Base-by-base conservation (phyloP, 768 basidiomycete genomes). In the Strobilomyces dryophilus region DNA sequence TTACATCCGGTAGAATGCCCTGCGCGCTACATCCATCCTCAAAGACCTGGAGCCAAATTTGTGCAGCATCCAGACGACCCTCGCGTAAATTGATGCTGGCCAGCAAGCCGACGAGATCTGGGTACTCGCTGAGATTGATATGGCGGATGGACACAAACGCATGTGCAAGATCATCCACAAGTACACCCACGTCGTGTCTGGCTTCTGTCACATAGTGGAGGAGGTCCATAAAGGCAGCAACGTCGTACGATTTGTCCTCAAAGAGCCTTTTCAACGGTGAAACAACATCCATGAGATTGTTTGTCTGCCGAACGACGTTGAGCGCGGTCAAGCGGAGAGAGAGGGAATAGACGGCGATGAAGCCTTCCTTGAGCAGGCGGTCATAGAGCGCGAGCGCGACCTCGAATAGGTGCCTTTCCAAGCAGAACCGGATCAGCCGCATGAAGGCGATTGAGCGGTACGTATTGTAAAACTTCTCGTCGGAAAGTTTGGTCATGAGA, bases 281-380 rank as follows among this genome's bases (percentile, higher is more conserved):
- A 1, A 52, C 12, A 1, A 40, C 42, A 8, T 46, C 58, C 26
- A 26, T n/a, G 31, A 31, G 20, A 4, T 39, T 40, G 8, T 31
- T 56, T 21, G 58, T 49, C 14, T 34, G 27, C 1, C 51, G 51
- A 18, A 62, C 44, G 24, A 76, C 46, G 18, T 61, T 47, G 35
- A 76, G 61, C 0, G 73, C 72, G 12, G 73, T 50, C 59, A 82
- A 72, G 46, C 71, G 73, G 8, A 76, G 72, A 46, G 74, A 67
- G 14, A 79, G 69, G 14, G 70, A 49, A 8, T 67, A 53, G 14
- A 73, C 61, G 1, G 76, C 69, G 2, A 73, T 46, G 39, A 79
- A 68, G 9, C 74, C 73, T 17, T 74, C 71, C 1, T 66, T 60
- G 18, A 62, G 54, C 75, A 83, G 78, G 17, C 72, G 69, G 8